Percentiles rank a stretch among this genome's conserved stretches.
Conservation (phyloP, 75 land plant species). For the Selaginella tamariscina region DNA sequence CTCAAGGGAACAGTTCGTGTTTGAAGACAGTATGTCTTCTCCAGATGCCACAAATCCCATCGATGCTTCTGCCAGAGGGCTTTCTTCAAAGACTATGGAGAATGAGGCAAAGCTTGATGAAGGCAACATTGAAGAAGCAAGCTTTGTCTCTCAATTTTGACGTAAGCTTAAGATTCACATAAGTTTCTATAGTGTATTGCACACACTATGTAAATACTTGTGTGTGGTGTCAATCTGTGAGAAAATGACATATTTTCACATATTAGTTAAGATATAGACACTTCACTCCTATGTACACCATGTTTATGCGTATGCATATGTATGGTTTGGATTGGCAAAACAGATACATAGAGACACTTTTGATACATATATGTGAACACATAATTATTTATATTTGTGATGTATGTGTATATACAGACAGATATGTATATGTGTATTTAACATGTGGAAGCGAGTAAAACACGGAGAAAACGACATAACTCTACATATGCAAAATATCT, state of each 20-base stretch:
- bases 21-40: constrained; percentile 48
- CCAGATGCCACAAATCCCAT: constrained; percentile 41
- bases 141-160: constrained; percentile 71
- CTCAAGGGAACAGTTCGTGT: constrained; percentile 60
- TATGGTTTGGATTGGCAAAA: too few species aligned
- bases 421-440: background rate
- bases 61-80: constrained; percentile 41
- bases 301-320: too few species aligned
- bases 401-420: background rate
- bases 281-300: too few species aligned
- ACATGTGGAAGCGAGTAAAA: constrained; percentile 49
- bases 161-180: constrained; percentile 21
- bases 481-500: too few species aligned
- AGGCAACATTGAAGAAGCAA: constrained; percentile 56
- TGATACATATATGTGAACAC: too few species aligned
- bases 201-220: background rate
- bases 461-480: constrained; percentile 46
- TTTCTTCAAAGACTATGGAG: constrained; percentile 46
- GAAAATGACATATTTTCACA: background rate
- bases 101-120: constrained; percentile 47
- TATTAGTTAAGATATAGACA: background rate
- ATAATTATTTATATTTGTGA: background rate
- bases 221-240: background rate
- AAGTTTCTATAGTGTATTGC: background rate
- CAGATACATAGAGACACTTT: too few species aligned